A percentile compares a stretch with the other conserved stretches of the same genome.
Conservation (phyloP, 805 yeast genomes). For the Suhomyces sp. region DNA sequence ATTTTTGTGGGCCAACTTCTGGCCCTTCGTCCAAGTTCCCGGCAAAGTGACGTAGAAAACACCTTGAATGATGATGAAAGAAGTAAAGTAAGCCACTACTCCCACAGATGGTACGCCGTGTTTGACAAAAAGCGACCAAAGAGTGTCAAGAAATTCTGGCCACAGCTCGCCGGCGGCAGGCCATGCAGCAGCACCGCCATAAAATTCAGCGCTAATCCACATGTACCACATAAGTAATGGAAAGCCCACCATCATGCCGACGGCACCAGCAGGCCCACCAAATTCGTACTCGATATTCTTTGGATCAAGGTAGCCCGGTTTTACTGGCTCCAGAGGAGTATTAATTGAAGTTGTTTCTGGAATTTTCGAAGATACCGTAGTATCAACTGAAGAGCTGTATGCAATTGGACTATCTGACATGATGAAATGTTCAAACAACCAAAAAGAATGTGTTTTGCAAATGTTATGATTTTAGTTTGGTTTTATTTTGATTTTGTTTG, state of each 20-base stretch:
- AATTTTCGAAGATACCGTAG: background rate
- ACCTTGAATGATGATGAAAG: slow-evolving; percentile 67
- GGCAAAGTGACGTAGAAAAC: slow-evolving; percentile 80
- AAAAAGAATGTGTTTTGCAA: background rate
- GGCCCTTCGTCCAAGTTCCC: slow-evolving; percentile 93
- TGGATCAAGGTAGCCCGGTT: slow-evolving; percentile 32
- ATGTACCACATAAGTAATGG: slow-evolving; percentile 93
- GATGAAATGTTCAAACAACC: no score
- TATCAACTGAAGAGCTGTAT: background rate
- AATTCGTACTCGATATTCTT: slow-evolving; percentile 78
- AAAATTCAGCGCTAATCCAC: slow-evolving; percentile 88
- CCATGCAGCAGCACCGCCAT: slow-evolving; percentile 67
- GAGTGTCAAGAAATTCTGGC: slow-evolving; percentile 44
- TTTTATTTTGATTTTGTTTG: no score
- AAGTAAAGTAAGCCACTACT: slow-evolving; percentile 69
- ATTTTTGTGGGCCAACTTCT: slow-evolving; percentile 79
- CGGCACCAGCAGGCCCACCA: slow-evolving; percentile 88
- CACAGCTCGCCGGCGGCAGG: slow-evolving; percentile 60
- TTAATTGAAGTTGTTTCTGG: no score
- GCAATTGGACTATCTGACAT: background rate
- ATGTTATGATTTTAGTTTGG: background rate
- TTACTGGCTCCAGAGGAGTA: no score
- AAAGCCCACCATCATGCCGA: slow-evolving; percentile 89
- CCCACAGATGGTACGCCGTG: slow-evolving; percentile 57
- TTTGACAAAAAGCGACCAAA: slow-evolving; percentile 41